These are phyloP conservation scores for Syzygium syzygioides DNA, from an alignment of 441 rosid species.

Conservation along the genomic window DNA sequence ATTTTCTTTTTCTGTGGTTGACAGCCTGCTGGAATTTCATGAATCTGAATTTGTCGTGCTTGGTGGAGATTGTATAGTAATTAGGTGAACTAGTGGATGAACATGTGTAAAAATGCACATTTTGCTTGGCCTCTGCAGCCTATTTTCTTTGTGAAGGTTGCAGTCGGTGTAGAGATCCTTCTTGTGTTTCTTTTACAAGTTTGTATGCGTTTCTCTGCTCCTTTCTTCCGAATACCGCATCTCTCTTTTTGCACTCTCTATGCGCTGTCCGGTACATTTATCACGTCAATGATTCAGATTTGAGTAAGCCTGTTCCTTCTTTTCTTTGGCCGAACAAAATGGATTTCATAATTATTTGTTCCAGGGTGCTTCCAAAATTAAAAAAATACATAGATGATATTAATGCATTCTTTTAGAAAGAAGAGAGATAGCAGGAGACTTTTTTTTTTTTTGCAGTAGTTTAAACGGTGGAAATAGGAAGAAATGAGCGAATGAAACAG, in stretches of 20 bases:
- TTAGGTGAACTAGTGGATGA: not conserved
- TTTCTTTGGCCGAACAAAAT: not conserved
- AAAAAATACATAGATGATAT: not conserved
- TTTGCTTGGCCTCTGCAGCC: not conserved
- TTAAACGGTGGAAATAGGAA: not conserved
- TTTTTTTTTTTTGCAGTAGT: not conserved
- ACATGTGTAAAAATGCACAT: not conserved
- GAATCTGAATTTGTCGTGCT: not conserved
- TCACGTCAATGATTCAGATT: not conserved
- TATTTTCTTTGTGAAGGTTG: not conserved
- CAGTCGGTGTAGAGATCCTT: not conserved
- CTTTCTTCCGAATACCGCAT: not conserved
- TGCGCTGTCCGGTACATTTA: not conserved
- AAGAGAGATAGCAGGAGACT: not conserved
- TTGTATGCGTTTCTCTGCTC: not conserved
- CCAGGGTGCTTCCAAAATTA: not conserved
- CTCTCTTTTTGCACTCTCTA: not conserved
- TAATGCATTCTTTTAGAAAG: not conserved
- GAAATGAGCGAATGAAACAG: not conserved
- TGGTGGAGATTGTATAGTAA: not conserved
- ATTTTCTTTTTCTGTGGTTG: not conserved
- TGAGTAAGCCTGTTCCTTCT: not conserved
- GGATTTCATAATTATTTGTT: not conserved
- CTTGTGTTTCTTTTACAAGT: not conserved
- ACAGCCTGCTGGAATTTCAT: not conserved